These are phyloP conservation scores for Drechslerella stenobrocha DNA, from an alignment of 2,329 filamentous ascomycete genomes.

Conservation along the genomic window DNA sequence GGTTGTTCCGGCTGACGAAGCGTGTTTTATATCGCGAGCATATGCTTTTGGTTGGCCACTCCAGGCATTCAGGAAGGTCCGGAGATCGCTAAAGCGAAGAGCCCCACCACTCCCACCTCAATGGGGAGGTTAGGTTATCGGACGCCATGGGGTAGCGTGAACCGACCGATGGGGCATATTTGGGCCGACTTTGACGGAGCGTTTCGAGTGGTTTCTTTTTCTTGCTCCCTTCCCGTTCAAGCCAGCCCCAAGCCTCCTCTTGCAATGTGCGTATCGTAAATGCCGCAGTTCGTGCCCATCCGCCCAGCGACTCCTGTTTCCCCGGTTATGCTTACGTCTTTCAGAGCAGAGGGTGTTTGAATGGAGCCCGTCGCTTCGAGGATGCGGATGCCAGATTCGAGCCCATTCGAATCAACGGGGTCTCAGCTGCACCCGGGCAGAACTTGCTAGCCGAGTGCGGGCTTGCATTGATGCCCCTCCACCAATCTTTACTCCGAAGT, in stretches of 20 bases:
- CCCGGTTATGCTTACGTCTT: conserved; percentile 46
- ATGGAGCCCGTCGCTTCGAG: conserved; percentile 38
- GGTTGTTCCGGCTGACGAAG: conserved; percentile 8
- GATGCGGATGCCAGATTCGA: conserved; percentile 43
- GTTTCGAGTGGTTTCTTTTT: conserved; percentile 20
- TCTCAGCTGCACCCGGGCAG: conserved; percentile 37
- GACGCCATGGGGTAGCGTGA: conserved; percentile 15
- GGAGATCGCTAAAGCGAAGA: conserved; percentile 39
- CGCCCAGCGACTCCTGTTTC: conserved; percentile 38
- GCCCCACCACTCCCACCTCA: conserved; percentile 27
- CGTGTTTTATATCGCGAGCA: conserved; percentile 36
- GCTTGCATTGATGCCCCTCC: conserved; percentile 29
- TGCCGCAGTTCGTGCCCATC: conserved; percentile 40
- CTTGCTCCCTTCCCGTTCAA: conserved; percentile 16
- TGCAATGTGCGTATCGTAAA: conserved; percentile 24
- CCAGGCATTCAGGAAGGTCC: conserved; percentile 39
- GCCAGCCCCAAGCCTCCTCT: conserved; percentile 8
- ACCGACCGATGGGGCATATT: conserved; percentile 14
- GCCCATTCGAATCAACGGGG: conserved; percentile 18
- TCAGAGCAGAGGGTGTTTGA: conserved; percentile 6
- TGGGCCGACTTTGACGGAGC: conserved; percentile 39
- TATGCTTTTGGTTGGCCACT: conserved; percentile 18
- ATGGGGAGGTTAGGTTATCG: conserved; percentile 28
- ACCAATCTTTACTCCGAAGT: conserved; percentile 5
- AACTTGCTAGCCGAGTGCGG: conserved; percentile 43